A percentile compares a stretch with the other conserved stretches of the same genome.
phyloP scores from a whole-genome alignment of 192 early-diverging fungal species.

The Coemansia sp. region DNA sequence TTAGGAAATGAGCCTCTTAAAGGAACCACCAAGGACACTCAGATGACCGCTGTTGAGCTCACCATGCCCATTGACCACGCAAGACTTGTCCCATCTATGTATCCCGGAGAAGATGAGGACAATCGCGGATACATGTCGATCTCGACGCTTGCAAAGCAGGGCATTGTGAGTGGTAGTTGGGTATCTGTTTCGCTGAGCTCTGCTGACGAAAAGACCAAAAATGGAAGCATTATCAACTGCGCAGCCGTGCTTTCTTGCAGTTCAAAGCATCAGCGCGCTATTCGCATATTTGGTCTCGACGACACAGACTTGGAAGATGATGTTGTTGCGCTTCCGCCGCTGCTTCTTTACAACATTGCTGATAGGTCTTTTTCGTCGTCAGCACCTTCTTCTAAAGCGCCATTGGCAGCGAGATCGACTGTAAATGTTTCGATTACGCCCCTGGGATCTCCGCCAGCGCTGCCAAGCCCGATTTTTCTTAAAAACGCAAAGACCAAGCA shows the following conservation, averaged over 20 bases:
- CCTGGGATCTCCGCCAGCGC: slow-evolving; percentile 25
- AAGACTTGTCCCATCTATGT: slow-evolving; percentile 20
- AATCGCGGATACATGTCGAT: slow-evolving; percentile 49
- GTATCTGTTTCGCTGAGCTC: slow-evolving; percentile 15
- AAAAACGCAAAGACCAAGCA: background rate
- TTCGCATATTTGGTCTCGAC: slow-evolving; percentile 45
- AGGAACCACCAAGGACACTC: background rate
- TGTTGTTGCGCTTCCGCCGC: slow-evolving; percentile 35
- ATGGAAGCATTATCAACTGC: background rate
- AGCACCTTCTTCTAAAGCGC: background rate
- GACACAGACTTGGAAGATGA: background rate
- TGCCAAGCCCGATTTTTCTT: slow-evolving; percentile 23
- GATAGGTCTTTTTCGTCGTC: background rate
- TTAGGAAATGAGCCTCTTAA: slow-evolving; percentile 25
- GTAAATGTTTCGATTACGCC: slow-evolving; percentile 16
- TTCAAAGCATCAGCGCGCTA: slow-evolving; percentile 21
- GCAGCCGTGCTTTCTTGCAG: background rate
- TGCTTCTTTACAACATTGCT: slow-evolving; percentile 30
- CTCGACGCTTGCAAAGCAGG: slow-evolving; percentile 27
- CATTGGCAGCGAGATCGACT: slow-evolving; percentile 2
- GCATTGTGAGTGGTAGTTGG: slow-evolving; percentile 53
- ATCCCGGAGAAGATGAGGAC: slow-evolving; percentile 27
- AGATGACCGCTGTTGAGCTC: slow-evolving; percentile 22
- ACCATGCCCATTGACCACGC: slow-evolving; percentile 13
- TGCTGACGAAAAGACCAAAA: background rate